Percentiles rank a stretch among this genome's conserved stretches.
Evolutionary conservation across 1,284 basidiomycete genomes (phyloP).

Genomic region (Papiliotrema nemorosa): DNA sequence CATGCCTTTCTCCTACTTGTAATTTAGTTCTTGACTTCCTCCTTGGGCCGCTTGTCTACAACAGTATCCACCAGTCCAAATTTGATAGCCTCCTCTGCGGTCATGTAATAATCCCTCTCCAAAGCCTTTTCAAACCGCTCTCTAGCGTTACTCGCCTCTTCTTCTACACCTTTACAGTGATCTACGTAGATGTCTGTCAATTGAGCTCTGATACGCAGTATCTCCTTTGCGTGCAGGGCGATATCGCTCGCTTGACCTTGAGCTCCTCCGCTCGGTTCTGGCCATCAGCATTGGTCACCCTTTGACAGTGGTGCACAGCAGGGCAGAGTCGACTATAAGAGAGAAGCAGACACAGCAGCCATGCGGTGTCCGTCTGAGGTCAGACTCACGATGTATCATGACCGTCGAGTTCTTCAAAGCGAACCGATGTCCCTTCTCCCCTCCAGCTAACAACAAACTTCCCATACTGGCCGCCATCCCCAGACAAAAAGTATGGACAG

Average conservation of each 20-base stretch:
- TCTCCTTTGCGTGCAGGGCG: constrained; percentile 89
- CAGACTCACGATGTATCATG: constrained; percentile 94
- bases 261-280: constrained; percentile 90
- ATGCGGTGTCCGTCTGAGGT: too few species aligned
- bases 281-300: neutral
- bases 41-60: constrained; percentile 55
- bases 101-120: constrained; percentile 93
- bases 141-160: constrained; percentile 62
- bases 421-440: constrained; percentile 79
- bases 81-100: constrained; percentile 75
- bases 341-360: too few species aligned
- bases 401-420: constrained; percentile 86
- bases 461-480: constrained; percentile 94
- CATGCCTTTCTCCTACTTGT: too few species aligned
- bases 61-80: constrained; percentile 91
- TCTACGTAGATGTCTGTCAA: constrained; percentile 72
- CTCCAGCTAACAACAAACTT: constrained; percentile 78
- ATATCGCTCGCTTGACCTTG: constrained; percentile 91
- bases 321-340: too few species aligned
- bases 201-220: constrained; percentile 74
- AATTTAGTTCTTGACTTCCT: constrained; percentile 11
- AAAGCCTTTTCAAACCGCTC: constrained; percentile 78
- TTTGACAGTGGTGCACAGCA: too few species aligned
- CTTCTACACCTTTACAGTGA: constrained; percentile 62
- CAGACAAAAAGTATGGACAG: constrained; percentile 90